phyloP scores from a whole-genome alignment of 2,329 filamentous ascomycete genomes.

The Hirsutella thompsonii region DNA sequence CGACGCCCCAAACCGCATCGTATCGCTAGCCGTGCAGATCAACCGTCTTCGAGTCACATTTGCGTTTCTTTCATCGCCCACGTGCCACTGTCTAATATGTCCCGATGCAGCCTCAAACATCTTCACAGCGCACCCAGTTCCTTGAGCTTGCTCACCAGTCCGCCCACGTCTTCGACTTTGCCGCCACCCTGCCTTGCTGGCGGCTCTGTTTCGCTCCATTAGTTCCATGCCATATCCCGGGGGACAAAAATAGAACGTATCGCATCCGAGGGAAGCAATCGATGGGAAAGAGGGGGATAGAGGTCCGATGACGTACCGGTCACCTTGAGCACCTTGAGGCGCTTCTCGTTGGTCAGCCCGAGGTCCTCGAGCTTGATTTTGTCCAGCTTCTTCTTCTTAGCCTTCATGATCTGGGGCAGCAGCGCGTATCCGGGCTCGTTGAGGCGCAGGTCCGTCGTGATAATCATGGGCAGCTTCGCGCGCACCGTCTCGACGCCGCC shows the following conservation, averaged over 20 bases:
- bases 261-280: too few relatives aligned
- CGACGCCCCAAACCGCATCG: too few relatives aligned
- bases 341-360: conserved; percentile 58
- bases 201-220: conserved; percentile 49
- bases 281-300: neutral
- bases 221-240: too few relatives aligned
- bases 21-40: too few relatives aligned
- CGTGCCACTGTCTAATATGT: neutral
- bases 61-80: too few relatives aligned
- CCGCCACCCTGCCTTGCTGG: conserved; percentile 78
- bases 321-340: conserved; percentile 85
- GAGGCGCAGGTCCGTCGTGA: conserved; percentile 87
- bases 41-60: too few relatives aligned
- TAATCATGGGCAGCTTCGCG: conserved; percentile 78
- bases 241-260: too few relatives aligned
- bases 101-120: neutral
- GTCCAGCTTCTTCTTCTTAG: conserved; percentile 97
- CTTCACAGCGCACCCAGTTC: conserved; percentile 74
- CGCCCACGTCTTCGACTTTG: conserved; percentile 95
- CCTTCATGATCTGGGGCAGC: conserved; percentile 99
- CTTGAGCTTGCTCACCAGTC: conserved; percentile 88
- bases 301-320: conserved; percentile 41
- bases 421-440: conserved; percentile 94
- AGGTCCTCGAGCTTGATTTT: conserved; percentile 82
- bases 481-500: conserved; percentile 84